Base-by-base conservation (phyloP, 2,329 filamentous ascomycete species). In the Cytospora chrysosperma region DNA sequence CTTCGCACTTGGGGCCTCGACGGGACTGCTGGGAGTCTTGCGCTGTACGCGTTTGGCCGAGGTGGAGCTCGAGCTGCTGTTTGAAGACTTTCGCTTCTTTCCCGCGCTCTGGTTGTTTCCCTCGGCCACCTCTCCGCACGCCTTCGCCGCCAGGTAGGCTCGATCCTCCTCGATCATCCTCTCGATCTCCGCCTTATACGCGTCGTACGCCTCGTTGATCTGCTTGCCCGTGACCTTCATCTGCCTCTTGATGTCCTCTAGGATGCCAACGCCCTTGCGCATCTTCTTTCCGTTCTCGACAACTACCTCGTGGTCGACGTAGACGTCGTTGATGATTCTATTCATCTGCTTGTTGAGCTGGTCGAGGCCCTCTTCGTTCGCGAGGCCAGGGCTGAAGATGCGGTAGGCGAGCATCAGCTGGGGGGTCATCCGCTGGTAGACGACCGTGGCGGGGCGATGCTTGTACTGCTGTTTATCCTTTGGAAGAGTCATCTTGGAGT, bases 341-440 rank as follows among this genome's bases (percentile, higher is more conserved):
- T 32, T 6, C 43, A 47, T 47, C 43, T 47, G 43, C n/a, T 5
- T 4, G 8, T 50, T 32, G 4, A 32, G 32, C 24, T 13, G 9
- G 6, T 56, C 30, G 9, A 61, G 47, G 4, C 13, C 2, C 26
- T 61, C 26, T 27, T 24, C n/a, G n/a, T 30, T 21, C 24, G 17
- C 13, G 15, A 43, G 32, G 7, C 62, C 62, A 10, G 62, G 62
- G 32, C 56, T 43, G 47, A 64, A 64, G 52, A 64, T 53, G 57
- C 62, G 62, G 34, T 64, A 64, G 57, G 62, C 62, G n/a, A 40
- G 10, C 47, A 13, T 12, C 43, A 64, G 62, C n/a, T 51, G 3
- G 12, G 57, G 51, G 8, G 62, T 61, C 24, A 21, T 47, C 28
- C 17, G 12, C 2, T 57, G 62, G 24, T 52, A 59, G 51, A 30